A percentile compares a stretch with the other conserved stretches of the same genome.
Conservation (phyloP, 768 basidiomycete genomes). For the Rhodosporidiobolus odoratus region DNA sequence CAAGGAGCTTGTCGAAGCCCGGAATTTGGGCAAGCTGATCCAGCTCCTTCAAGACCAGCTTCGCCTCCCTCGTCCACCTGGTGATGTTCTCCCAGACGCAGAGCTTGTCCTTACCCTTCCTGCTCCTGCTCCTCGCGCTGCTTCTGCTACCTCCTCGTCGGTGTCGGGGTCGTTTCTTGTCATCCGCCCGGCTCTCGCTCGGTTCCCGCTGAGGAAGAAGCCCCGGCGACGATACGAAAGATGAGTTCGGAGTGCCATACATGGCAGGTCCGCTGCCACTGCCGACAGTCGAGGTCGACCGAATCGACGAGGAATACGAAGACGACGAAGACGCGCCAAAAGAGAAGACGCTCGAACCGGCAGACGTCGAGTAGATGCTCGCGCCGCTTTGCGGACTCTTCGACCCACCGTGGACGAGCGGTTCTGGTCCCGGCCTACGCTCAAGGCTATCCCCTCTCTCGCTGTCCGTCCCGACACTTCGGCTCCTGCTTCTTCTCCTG, state of each 20-base stretch:
- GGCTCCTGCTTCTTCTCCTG: neutral
- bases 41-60: constrained; percentile 62
- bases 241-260: neutral
- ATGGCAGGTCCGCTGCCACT: constrained; percentile 16
- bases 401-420: neutral
- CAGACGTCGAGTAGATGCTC: constrained; percentile 32
- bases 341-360: constrained; percentile 37
- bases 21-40: constrained; percentile 34
- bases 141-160: constrained; percentile 4
- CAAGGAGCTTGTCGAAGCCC: constrained; percentile 25
- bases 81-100: constrained; percentile 63
- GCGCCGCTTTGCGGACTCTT: constrained; percentile 15
- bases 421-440: neutral
- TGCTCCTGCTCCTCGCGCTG: constrained; percentile 47
- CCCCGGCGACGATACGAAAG: constrained; percentile 18
- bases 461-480: neutral
- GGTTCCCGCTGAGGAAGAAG: constrained; percentile 17
- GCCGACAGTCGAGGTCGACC: constrained; percentile 24
- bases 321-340: constrained; percentile 31
- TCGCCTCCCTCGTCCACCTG: constrained; percentile 66
- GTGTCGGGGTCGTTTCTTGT: constrained; percentile 31
- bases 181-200: constrained; percentile 27
- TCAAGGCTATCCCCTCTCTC: neutral
- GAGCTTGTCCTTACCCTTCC: constrained; percentile 43
- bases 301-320: constrained; percentile 1